These are phyloP conservation scores for Sporothrix phasma DNA, from an alignment of 2,329 filamentous ascomycete species.

Conservation along the genomic window DNA sequence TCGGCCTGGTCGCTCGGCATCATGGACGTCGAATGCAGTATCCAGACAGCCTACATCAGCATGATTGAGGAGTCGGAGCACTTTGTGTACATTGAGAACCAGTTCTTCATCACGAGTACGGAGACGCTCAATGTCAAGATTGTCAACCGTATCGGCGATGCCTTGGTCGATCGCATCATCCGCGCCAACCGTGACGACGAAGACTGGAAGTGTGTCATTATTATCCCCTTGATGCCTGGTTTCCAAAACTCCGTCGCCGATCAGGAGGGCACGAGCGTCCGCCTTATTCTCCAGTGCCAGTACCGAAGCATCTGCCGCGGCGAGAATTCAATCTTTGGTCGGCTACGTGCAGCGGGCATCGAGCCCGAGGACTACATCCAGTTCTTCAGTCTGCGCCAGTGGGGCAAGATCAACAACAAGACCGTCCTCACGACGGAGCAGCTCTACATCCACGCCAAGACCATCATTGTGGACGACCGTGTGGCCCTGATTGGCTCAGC, in stretches of 20 bases:
- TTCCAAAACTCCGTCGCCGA: conserved; percentile 95
- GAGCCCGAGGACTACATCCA: conserved; percentile 92
- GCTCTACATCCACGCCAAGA: conserved; percentile 95
- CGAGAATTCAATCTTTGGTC: conserved; percentile 82
- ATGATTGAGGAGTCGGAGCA: conserved; percentile 93
- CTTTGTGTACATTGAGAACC: conserved; percentile 97
- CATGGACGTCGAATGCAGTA: conserved; percentile 81
- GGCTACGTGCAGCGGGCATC: conserved; percentile 67
- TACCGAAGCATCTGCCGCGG: conserved; percentile 93
- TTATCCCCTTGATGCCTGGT: conserved; percentile 95
- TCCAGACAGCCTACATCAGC: conserved; percentile 90
- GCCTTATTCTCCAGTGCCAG: conserved; percentile 93
- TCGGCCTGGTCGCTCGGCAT: conserved; percentile 87
- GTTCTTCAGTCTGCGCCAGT: conserved; percentile 86
- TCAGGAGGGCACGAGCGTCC: conserved; percentile 86
- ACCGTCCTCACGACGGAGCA: conserved; percentile 87
- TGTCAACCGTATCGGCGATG: conserved; percentile 87
- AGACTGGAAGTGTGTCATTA: conserved; percentile 78
- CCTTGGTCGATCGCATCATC: conserved; percentile 82
- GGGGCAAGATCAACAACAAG: conserved; percentile 79
- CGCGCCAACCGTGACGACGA: conserved; percentile 74
- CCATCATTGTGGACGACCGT: conserved; percentile 90
- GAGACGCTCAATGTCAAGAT: conserved; percentile 81
- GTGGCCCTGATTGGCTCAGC: conserved; percentile 91
- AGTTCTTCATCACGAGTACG: conserved; percentile 93